Percentiles rank a stretch among this genome's conserved stretches.
Conservation (phyloP, 805 yeast genomes). For the Nakazawaea pomicola region DNA sequence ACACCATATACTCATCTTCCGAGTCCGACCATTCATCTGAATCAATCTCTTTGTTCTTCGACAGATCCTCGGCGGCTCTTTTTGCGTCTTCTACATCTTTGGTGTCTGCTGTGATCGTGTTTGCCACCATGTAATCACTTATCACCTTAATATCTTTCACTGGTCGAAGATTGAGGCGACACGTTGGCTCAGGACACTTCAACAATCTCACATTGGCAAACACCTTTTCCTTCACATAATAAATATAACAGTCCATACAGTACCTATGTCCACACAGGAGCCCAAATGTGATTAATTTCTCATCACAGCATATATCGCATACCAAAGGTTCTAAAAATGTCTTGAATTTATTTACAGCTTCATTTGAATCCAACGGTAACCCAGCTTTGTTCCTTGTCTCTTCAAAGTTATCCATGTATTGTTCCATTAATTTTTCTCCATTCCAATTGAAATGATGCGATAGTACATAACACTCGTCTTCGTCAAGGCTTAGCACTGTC, state of each 20-base stretch:
- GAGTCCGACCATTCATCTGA: constrained; percentile 14
- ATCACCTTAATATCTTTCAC: constrained; percentile 29
- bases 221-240: constrained; percentile 47
- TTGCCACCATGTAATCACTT: constrained; percentile 18
- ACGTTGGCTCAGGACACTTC: constrained; percentile 61
- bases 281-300: constrained; percentile 36
- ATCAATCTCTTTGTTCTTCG: constrained; percentile 16
- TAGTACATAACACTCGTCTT: constrained; percentile 36
- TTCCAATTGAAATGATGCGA: constrained; percentile 54
- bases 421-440: constrained; percentile 50
- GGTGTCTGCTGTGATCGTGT: constrained; percentile 9
- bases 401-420: constrained; percentile 41
- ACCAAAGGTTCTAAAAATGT: constrained; percentile 26
- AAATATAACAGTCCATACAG: constrained; percentile 65
- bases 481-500: constrained; percentile 30
- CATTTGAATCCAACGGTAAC: constrained; percentile 29
- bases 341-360: constrained; percentile 11
- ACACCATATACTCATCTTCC: constrained; percentile 15
- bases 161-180: constrained; percentile 39
- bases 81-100: constrained; percentile 14
- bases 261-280: constrained; percentile 67
- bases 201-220: constrained; percentile 40
- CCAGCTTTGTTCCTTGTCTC: constrained; percentile 21
- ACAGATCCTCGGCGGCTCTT: constrained; percentile 6
- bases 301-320: constrained; percentile 76